These are phyloP conservation scores for Taphrina pruni DNA, from an alignment of 1,139 yeast species.

Conservation along the genomic window DNA sequence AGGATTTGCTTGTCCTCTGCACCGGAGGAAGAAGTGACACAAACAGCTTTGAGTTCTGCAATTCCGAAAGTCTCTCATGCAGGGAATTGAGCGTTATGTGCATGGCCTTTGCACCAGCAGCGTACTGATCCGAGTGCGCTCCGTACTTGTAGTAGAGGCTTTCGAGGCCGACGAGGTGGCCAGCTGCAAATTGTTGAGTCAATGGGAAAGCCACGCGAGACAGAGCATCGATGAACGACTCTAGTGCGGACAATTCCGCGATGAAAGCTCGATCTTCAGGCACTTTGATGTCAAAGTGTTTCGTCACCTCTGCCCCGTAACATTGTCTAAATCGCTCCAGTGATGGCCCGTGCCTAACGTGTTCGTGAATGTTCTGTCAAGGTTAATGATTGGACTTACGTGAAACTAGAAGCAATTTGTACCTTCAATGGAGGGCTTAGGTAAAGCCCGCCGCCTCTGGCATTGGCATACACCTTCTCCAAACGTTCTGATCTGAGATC, in stretches of 20 bases:
- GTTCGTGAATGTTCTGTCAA: constrained; percentile 35
- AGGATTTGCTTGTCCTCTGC: constrained; percentile 6
- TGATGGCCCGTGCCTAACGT: constrained; percentile 39
- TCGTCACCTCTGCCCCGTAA: constrained; percentile 37
- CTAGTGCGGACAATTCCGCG: constrained; percentile 42
- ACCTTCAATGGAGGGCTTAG: constrained; percentile 39
- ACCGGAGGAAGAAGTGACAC: constrained; percentile 38
- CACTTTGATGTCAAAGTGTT: constrained; percentile 35
- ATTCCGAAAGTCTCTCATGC: constrained; percentile 18
- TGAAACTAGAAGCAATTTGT: neutral
- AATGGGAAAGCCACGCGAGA: constrained; percentile 27
- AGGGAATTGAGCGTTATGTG: constrained; percentile 23
- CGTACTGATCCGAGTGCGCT: constrained; percentile 37
- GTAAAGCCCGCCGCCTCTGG: constrained; percentile 39
- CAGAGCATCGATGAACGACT: constrained; percentile 37
- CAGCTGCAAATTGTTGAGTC: constrained; percentile 28
- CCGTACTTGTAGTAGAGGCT: constrained; percentile 42
- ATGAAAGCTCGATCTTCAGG: constrained; percentile 42
- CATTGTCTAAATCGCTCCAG: constrained; percentile 21
- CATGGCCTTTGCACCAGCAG: constrained; percentile 36
- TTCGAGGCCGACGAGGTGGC: constrained; percentile 38
- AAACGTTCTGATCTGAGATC: constrained; percentile 23
- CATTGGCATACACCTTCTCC: constrained; percentile 40
- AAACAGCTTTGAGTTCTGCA: constrained; percentile 22
- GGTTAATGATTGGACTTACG: constrained; percentile 25